A percentile compares a stretch with the other conserved stretches of the same genome.
Conservation (phyloP, 2,329 filamentous ascomycete genomes). For the Colletotrichum zoysiae region DNA sequence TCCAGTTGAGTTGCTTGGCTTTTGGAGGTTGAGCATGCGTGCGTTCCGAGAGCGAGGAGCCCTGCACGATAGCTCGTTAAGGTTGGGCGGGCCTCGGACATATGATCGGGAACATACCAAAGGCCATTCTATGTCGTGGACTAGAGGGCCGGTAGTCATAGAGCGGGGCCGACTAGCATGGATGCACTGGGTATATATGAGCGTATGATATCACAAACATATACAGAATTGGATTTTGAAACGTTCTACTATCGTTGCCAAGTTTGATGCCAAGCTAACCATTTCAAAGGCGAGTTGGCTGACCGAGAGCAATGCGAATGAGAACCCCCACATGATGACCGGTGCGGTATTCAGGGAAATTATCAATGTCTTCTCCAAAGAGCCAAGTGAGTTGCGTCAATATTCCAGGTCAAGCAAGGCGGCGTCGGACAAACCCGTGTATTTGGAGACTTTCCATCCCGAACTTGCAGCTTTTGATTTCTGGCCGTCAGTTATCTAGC, state of each 20-base stretch:
- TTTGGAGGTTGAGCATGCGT: background rate
- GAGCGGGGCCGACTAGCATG: background rate
- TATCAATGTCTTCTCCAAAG: background rate
- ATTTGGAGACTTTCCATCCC: background rate
- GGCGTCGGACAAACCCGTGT: background rate
- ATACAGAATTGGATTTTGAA: background rate
- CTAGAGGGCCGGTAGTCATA: background rate
- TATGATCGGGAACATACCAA: background rate
- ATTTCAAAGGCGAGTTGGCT: too few relatives aligned
- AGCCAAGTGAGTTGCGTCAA: background rate
- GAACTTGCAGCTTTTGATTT: too few relatives aligned
- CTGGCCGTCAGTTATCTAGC: background rate
- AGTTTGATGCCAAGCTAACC: background rate
- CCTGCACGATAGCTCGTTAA: background rate
- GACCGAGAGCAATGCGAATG: too few relatives aligned
- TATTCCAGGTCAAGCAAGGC: background rate
- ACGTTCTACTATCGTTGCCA: too few relatives aligned
- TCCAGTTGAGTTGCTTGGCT: slow-evolving; percentile 16
- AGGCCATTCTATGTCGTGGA: background rate
- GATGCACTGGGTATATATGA: background rate
- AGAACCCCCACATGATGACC: background rate
- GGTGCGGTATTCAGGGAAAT: background rate
- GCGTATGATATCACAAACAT: slow-evolving; percentile 2
- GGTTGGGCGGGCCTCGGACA: background rate
- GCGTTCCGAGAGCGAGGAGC: background rate